Conservation (phyloP, 352 stramenopile species). For the Pythium coloratum region DNA sequence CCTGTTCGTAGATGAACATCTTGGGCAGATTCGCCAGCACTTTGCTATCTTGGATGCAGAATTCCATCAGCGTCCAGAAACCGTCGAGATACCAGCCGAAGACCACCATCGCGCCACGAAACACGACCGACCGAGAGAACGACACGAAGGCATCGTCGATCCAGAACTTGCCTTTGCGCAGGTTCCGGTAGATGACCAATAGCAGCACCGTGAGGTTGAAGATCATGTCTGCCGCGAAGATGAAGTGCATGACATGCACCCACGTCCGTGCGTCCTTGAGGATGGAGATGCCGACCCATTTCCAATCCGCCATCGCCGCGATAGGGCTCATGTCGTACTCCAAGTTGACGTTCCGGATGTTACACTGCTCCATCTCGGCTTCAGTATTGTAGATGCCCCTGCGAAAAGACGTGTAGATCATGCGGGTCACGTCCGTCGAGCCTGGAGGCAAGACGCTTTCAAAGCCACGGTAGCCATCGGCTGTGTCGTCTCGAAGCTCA, state of each 20-base stretch:
- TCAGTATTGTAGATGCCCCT: slow-evolving; percentile 7
- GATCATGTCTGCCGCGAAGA: slow-evolving; percentile 37
- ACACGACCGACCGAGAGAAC: slow-evolving; percentile 31
- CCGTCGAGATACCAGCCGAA: slow-evolving; percentile 42
- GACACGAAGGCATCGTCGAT: slow-evolving; percentile 21
- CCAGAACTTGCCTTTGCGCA: slow-evolving; percentile 13
- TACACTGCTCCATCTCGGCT: slow-evolving; percentile 13
- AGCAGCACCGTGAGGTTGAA: slow-evolving; percentile 5
- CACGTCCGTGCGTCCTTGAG: slow-evolving; percentile 43
- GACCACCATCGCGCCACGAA: slow-evolving; percentile 36
- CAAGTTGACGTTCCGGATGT: slow-evolving; percentile 24
- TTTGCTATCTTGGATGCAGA: slow-evolving; percentile 29
- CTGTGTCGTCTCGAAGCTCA: neutral
- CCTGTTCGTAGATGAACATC: slow-evolving; percentile 9
- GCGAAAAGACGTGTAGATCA: slow-evolving; percentile 11
- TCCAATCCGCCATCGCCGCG: slow-evolving; percentile 2
- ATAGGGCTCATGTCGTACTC: neutral
- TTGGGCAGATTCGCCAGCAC: neutral
- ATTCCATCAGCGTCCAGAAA: slow-evolving; percentile 46
- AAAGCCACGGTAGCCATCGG: slow-evolving; percentile 7
- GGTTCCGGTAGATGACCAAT: slow-evolving; percentile 32
- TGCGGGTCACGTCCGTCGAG: neutral
- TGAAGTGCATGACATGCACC: slow-evolving; percentile 43
- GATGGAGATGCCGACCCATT: slow-evolving; percentile 32
- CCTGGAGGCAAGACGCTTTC: slow-evolving; percentile 1